Base-by-base conservation (phyloP, 2,329 filamentous ascomycete genomes). In the Clathrospora elynae region DNA sequence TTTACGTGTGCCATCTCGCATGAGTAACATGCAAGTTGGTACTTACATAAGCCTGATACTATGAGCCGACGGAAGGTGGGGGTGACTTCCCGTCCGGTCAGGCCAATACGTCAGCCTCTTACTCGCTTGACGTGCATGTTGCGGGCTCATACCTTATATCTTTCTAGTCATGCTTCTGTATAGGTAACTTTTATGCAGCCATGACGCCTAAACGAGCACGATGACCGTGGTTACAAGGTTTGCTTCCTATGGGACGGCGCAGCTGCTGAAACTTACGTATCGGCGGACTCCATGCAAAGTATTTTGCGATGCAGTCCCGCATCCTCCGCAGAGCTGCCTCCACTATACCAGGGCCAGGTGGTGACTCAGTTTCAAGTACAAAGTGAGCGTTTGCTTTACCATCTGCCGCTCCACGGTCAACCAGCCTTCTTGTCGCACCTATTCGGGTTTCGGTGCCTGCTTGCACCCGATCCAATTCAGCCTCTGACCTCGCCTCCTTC, bases 321-420 rank as follows among this genome's bases (percentile, higher is more conserved):
- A 35, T 48, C 36, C n/a, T 43, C 26, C 41, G 29, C 46, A 41
- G 36, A 42, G 34, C 33, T 37, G 39, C 36, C 43, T 47, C 44
- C 36, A 35, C 22, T 38, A 22, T 17, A 22, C 38, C 37, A 41
- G 35, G 44, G 29, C 28, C 37, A 25, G 34, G 20, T 32, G 31
- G 41, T 57, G 49, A 52, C 47, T 54, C 46, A 40, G 52, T 57
- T 56, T 55, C 45, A 54, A 31, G 49, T 42, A 12, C 42, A 44
- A 28, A 38, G 22, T 29, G 29, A 41, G 35, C 36, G 41, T 52
- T 43, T 55, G 42, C 45, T 48, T 45, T 53, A n/a, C 35, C 49
- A 32, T 47, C 38, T 46, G 46, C 46, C 47, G 48, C 50, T 50
- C 40, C 37, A 42, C 44, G 12, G 29, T 48, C 44, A 49, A 22